Percentiles rank a stretch among this genome's conserved stretches.
phyloP scores from a whole-genome alignment of 179 eudicot genomes.

The Beta lomatogona region DNA sequence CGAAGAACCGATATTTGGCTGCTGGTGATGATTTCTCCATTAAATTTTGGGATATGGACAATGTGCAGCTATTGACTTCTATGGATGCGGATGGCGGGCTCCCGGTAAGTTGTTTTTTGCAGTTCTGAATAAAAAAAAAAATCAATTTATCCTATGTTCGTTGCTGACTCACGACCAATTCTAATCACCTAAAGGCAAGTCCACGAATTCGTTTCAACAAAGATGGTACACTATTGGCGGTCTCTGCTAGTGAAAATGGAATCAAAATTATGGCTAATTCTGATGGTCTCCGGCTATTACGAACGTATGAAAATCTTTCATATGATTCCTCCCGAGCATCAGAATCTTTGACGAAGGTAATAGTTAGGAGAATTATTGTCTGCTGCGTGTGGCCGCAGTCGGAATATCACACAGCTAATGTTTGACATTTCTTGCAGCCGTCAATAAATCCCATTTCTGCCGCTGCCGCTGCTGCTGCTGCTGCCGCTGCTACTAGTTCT shows the following conservation, averaged over 20 bases:
- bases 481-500: conserved; percentile 59
- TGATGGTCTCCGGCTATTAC: conserved; percentile 71
- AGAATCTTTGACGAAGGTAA: conserved; percentile 64
- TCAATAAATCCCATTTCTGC: conserved; percentile 57
- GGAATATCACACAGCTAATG: conserved; percentile 10
- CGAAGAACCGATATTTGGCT: conserved; percentile 83
- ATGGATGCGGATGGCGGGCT: conserved; percentile 93
- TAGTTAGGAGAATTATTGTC: neutral
- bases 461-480: conserved; percentile 40
- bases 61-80: conserved; percentile 67
- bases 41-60: conserved; percentile 98
- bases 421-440: conserved; percentile 49
- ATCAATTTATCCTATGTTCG: neutral
- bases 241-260: conserved; percentile 86
- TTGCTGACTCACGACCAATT: conserved; percentile 18
- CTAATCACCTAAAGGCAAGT: conserved; percentile 53
- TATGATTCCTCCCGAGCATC: conserved; percentile 72
- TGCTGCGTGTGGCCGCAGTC: neutral
- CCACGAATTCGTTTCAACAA: conserved; percentile 93
- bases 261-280: conserved; percentile 79
- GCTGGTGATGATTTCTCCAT: conserved; percentile 89
- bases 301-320: conserved; percentile 61
- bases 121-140: neutral
- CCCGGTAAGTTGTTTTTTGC: conserved; percentile 52
- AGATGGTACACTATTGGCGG: conserved; percentile 85